Conservation (phyloP, 2,329 filamentous ascomycete genomes). For the Penicillium hesseltinei region DNA sequence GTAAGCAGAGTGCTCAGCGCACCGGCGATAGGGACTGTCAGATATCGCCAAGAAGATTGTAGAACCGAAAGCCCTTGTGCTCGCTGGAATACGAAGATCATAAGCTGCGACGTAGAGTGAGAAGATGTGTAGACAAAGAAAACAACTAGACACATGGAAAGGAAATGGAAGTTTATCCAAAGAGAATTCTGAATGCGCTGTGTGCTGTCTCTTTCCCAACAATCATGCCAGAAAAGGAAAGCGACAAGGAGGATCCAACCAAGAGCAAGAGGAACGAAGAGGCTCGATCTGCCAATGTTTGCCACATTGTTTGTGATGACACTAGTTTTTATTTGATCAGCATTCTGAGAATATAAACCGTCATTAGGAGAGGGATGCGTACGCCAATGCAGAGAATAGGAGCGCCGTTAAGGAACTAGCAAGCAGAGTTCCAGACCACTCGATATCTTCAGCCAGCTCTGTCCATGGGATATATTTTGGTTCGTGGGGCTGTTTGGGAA, state of each 20-base stretch:
- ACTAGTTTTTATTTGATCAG: background rate
- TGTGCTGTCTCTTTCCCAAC: conserved; percentile 4
- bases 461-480: background rate
- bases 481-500: background rate
- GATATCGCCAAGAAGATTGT: conserved; percentile 4
- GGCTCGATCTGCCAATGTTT: background rate
- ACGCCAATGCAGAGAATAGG: conserved; percentile 17
- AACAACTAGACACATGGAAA: background rate
- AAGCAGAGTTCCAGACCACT: conserved; percentile 17
- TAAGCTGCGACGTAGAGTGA: conserved; percentile 3
- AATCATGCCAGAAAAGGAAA: conserved; percentile 8
- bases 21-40: background rate
- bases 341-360: background rate
- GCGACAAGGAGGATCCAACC: conserved; percentile 3
- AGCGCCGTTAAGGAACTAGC: conserved; percentile 6
- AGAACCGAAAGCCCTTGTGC: background rate
- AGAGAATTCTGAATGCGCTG: conserved; percentile 2
- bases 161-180: conserved; percentile 5
- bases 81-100: conserved; percentile 6
- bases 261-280: conserved; percentile 8
- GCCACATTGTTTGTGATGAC: conserved; percentile 8
- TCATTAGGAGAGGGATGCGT: background rate
- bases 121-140: conserved; percentile 4
- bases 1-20: background rate
- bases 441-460: conserved; percentile 8